These are phyloP conservation scores for Colletotrichum lentis DNA, from an alignment of 2,329 filamentous ascomycete genomes.

Conservation along the genomic window DNA sequence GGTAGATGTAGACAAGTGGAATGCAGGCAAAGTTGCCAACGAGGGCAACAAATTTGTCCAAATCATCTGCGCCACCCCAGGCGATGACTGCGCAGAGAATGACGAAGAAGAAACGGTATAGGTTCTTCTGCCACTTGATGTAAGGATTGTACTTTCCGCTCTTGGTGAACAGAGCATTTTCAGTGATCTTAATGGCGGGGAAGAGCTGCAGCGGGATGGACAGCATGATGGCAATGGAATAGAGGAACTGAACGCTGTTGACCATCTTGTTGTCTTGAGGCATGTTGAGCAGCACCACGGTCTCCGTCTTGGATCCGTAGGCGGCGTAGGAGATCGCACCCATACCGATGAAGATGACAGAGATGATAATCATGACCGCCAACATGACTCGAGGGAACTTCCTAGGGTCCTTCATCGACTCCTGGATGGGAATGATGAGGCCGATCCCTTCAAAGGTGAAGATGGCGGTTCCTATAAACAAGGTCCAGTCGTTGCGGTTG, in stretches of 20 bases:
- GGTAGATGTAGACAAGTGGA: constrained; percentile 87
- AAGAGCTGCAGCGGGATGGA: constrained; percentile 97
- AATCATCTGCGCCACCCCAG: constrained; percentile 88
- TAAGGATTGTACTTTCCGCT: constrained; percentile 98
- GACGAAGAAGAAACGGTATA: constrained; percentile 93
- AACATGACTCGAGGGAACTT: constrained; percentile 92
- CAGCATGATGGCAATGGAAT: constrained; percentile 95
- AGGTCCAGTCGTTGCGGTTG: constrained; percentile 90
- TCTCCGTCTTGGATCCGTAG: constrained; percentile 94
- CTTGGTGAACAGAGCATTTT: constrained; percentile 90
- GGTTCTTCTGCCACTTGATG: constrained; percentile 99
- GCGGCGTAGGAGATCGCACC: constrained; percentile 95
- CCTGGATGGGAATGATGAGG: constrained; percentile 78
- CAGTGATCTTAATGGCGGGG: constrained; percentile 94
- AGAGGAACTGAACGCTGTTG: constrained; percentile 94
- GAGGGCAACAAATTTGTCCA: constrained; percentile 82
- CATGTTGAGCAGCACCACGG: constrained; percentile 93
- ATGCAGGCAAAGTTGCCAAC: constrained; percentile 79
- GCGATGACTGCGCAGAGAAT: constrained; percentile 85
- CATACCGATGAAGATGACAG: constrained; percentile 87
- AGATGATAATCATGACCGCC: constrained; percentile 94
- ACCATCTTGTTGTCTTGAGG: constrained; percentile 95
- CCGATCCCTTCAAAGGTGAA: constrained; percentile 84
- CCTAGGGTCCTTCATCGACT: constrained; percentile 81
- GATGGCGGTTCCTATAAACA: constrained; percentile 98